phyloP scores from a whole-genome alignment of 139 green algal species.

The Picochlorum sp. region DNA sequence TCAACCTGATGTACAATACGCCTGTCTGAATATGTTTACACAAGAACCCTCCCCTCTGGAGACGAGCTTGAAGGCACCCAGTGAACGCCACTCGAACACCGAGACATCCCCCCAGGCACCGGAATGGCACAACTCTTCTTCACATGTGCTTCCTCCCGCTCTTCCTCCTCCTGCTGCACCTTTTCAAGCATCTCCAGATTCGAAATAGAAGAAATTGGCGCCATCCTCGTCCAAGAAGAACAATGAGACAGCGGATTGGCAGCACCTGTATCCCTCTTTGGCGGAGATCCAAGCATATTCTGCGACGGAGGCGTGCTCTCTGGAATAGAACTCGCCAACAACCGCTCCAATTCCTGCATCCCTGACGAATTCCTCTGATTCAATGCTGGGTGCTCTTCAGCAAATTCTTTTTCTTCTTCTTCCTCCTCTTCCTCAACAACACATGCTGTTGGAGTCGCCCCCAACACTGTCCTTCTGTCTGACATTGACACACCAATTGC shows the following conservation, averaged over 20 bases:
- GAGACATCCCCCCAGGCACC: background rate
- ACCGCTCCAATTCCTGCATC: background rate
- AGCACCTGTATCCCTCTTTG: background rate
- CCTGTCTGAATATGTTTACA: no score
- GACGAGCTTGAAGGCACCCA: background rate
- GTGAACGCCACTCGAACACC: background rate
- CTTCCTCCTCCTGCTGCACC: background rate
- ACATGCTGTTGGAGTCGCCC: no score
- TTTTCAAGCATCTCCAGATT: conserved; percentile 7
- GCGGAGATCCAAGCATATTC: conserved; percentile 2
- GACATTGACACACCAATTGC: no score
- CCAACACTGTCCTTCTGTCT: no score
- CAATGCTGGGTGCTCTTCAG: background rate
- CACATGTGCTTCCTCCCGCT: background rate
- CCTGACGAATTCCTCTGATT: background rate
- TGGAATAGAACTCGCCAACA: background rate
- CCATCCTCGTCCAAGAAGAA: conserved; percentile 9
- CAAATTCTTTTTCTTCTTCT: no score
- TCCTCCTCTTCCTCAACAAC: no score
- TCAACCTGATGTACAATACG: no score
- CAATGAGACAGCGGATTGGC: conserved; percentile 5
- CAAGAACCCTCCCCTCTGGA: conserved; percentile 1
- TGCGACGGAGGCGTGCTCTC: background rate
- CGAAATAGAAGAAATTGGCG: background rate
- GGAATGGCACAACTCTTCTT: background rate